Evolutionary conservation across 495 filamentous ascomycete species (phyloP), one percentile per base, ranked within the genome.

Genomic region (Cercophora scortea): DNA sequence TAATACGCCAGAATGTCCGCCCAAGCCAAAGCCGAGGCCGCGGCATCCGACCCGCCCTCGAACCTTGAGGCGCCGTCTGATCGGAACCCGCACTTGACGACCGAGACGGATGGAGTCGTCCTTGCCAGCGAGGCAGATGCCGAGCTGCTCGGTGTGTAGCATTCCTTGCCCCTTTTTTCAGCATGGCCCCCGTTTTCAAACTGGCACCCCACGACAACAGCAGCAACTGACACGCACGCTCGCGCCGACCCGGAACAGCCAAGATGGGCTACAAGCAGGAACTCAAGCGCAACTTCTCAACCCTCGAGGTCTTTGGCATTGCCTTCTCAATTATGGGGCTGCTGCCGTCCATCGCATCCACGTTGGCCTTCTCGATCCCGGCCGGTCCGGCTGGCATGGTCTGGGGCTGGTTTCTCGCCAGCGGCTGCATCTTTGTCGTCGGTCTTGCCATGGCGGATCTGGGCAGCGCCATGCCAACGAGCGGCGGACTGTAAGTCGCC

Each of bases 251-350:
- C 4, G 45, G 7, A 40, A 76, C 57, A 79, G 77, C 78, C 7
- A 74, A 71, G 50, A 66, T 87, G 54, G 84, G 84, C 0, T 87
- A 87, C 73, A 86, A 83, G 64, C 84, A 87, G 64, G 84, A 87
- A 62, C 66, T 87, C 43, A 72, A 79, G 11, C 74, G 84, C 4
- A 83, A 84, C 51, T 87, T 86, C 52, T 80, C 77, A 9, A 80
- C 79, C 53, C 58, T 85, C 25, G 79, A 87, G 62, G 75, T 87
- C 34, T 87, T 87, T 54, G 84, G 82, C 17, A 83, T 88, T 50
- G 83, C 83, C 0, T 88, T 88, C 57, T 81, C 76, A 56, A 88
- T 88, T 52, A 88, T 88, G 82, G 83, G 83, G 8, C 67, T 88
- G 9, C 66, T 88, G n/a, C 83, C 83, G 0, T 86, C 83, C 3